Base-by-base conservation (phyloP, 2,329 filamentous ascomycete species). In the Ploettnerulaceae sp. region DNA sequence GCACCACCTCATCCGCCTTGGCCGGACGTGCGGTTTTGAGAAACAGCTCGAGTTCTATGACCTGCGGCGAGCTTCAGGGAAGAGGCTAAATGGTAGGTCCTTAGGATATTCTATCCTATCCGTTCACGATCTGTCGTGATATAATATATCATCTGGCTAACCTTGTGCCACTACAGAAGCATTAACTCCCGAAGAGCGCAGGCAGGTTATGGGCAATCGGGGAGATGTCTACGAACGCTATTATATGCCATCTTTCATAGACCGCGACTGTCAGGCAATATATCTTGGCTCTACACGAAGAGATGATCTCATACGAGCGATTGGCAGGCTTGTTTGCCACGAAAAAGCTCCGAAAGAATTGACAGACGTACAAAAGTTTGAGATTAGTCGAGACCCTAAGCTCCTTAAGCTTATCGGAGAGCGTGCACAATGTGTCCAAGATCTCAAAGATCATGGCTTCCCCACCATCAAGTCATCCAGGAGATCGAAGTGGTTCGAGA, bases 241-340 rank as follows among this genome's bases (percentile, higher is more conserved):
- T 40, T 58, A 58, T 29, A 56, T 55, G 40, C 48, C 40, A 36
- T 39, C 41, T 6, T 57, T 57, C 26, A 53, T 58, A 28, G 41
- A 57, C 46, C 28, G 38, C 12, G 54, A 58, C 36, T 51, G 40
- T 38, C 38, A 57, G 37, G 49, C 52, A 21, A 55, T 58, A 32
- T 55, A 55, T 34, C 51, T 58, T 34, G 45, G 49, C 14, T 43
- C 40, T 36, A 47, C 40, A 18, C 44, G 21, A 24, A 45, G 41
- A 37, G 46, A 58, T 41, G 40, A 53, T 18, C 31, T n/a, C n/a
- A n/a, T n/a, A n/a, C n/a, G n/a, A n/a, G n/a, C n/a, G n/a, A n/a
- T n/a, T n/a, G n/a, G n/a, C n/a, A n/a, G n/a, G n/a, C n/a, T n/a
- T n/a, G n/a, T n/a, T n/a, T n/a, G n/a, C n/a, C n/a, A n/a, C n/a